These are phyloP conservation scores for Eucalyptus tenuipes DNA, from an alignment of 345 rosid genomes.

Conservation along the genomic window DNA sequence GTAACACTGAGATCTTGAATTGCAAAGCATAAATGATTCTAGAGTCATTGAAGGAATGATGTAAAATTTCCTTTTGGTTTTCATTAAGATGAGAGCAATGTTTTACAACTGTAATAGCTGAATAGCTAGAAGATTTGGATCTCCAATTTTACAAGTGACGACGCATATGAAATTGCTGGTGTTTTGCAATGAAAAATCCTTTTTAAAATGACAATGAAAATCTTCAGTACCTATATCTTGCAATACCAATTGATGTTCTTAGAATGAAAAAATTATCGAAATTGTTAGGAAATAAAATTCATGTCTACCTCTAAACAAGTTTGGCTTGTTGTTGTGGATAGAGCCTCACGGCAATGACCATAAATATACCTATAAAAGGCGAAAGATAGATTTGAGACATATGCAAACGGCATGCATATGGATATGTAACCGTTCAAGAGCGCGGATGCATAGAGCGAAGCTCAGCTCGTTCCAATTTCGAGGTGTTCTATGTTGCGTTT, in stretches of 20 bases:
- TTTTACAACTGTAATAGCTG: not conserved
- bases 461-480: not conserved
- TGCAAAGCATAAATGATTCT: not conserved
- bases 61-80: not conserved
- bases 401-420: not conserved
- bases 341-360: not conserved
- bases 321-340: not conserved
- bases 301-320: not conserved
- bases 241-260: not conserved
- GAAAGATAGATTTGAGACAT: not conserved
- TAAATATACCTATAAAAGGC: not conserved
- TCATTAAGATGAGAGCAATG: not conserved
- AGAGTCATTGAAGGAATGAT: not conserved
- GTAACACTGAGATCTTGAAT: not conserved
- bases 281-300: not conserved
- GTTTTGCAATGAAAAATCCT: not conserved
- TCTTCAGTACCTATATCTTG: not conserved
- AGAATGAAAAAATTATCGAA: not conserved
- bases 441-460: not conserved
- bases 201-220: not conserved
- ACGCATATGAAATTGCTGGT: not conserved
- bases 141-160: not conserved
- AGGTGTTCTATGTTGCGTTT: not conserved
- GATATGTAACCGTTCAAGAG: not conserved
- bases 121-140: too few relatives aligned